Percentiles rank a stretch among this genome's conserved stretches.
Evolutionary conservation across 257 asterid species (phyloP).

Genomic region (Lycium barbarum): DNA sequence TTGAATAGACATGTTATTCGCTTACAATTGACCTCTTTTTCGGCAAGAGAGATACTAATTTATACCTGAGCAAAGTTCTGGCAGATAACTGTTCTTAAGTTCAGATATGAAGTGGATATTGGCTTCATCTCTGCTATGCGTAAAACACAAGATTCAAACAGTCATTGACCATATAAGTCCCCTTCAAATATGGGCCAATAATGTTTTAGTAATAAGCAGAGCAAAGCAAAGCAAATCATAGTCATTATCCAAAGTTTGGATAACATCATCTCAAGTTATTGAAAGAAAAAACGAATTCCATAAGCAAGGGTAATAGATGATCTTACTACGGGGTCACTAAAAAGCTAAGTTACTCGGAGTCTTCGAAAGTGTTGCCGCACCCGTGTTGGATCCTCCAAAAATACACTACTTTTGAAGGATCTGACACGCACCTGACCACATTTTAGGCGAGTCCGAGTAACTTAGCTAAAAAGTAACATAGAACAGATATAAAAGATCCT

Average conservation of each 20-base stretch:
- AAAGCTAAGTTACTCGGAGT: no score
- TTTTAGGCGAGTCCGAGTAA: no score
- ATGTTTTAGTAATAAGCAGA: neutral
- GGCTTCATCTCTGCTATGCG: neutral
- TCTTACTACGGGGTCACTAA: neutral
- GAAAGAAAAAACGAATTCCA: neutral
- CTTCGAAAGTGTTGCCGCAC: no score
- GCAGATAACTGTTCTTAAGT: neutral
- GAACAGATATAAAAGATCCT: neutral
- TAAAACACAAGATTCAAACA: neutral
- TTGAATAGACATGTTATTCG: neutral
- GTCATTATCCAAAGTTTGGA: neutral
- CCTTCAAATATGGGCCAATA: neutral
- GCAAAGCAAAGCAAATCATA: neutral
- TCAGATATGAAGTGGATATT: neutral
- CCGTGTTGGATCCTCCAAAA: no score
- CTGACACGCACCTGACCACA: no score
- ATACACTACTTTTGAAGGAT: no score
- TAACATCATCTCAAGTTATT: constrained; percentile 5
- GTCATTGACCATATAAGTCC: constrained; percentile 1
- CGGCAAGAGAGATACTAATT: neutral
- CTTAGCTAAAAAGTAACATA: neutral
- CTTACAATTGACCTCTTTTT: neutral
- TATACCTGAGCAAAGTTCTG: neutral
- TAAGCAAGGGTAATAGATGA: neutral